Percentiles rank a stretch among this genome's conserved stretches.
These are phyloP conservation scores for Geotrichum klebahnii DNA, from an alignment of 1,139 yeast genomes.

Conservation along the genomic window DNA sequence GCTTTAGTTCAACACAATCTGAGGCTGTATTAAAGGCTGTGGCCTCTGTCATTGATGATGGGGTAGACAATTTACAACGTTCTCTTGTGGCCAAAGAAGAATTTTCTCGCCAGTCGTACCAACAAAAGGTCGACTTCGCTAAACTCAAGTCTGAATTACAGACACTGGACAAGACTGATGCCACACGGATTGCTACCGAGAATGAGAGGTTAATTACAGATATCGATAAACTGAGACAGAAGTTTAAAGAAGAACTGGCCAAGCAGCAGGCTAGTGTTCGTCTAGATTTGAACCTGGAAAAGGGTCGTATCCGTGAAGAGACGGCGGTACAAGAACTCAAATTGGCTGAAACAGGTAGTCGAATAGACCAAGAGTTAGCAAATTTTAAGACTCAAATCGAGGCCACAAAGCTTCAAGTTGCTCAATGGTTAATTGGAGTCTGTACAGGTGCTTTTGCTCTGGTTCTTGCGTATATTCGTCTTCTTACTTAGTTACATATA, in stretches of 20 bases:
- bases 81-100: conserved; percentile 79
- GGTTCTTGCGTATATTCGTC: conserved; percentile 81
- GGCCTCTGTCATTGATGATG: conserved; percentile 74
- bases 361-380: conserved; percentile 92
- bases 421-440: conserved; percentile 97
- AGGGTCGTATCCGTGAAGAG: conserved; percentile 93
- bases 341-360: conserved; percentile 88
- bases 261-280: conserved; percentile 88
- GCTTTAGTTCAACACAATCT: conserved; percentile 73
- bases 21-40: conserved; percentile 75
- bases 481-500: conserved; percentile 51
- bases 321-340: conserved; percentile 86
- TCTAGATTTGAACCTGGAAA: conserved; percentile 83
- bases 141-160: conserved; percentile 87
- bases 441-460: conserved; percentile 96
- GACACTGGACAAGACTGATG: conserved; percentile 82
- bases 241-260: conserved; percentile 85
- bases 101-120: conserved; percentile 79
- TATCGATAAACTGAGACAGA: conserved; percentile 77
- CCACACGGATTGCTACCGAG: conserved; percentile 75
- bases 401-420: conserved; percentile 88
- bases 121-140: conserved; percentile 94
- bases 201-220: conserved; percentile 83
- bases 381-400: conserved; percentile 94
- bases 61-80: conserved; percentile 67